Conservation (phyloP, 345 rosid genomes). For the Salix dunnii region DNA sequence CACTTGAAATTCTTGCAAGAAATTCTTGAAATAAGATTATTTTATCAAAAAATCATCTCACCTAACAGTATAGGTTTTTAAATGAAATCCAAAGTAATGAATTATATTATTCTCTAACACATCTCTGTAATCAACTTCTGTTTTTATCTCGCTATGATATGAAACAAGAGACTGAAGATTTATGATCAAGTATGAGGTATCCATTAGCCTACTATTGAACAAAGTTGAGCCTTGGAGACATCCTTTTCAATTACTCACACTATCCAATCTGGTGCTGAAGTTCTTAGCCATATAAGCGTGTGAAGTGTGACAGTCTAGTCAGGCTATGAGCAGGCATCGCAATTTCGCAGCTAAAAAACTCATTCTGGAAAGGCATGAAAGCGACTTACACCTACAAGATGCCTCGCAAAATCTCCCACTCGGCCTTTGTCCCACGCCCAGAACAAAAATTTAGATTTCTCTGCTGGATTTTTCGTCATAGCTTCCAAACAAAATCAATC, state of each 20-base stretch:
- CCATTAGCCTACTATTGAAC: constrained; percentile 6
- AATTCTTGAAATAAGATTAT: too few species aligned
- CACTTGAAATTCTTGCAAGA: too few species aligned
- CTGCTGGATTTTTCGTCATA: neutral
- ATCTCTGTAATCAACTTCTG: neutral
- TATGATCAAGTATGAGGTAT: neutral
- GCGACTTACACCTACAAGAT: neutral
- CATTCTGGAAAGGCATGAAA: neutral
- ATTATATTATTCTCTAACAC: too few species aligned
- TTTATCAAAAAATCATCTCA: too few species aligned
- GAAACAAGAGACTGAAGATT: neutral
- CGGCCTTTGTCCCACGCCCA: neutral
- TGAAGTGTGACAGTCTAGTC: constrained; percentile 10
- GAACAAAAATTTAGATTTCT: neutral
- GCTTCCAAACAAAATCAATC: constrained; percentile 8
- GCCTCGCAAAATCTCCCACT: neutral
- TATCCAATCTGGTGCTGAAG: neutral
- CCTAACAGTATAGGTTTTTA: too few species aligned
- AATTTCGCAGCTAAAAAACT: neutral
- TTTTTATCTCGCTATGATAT: neutral
- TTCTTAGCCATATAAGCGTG: neutral
- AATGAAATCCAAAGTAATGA: too few species aligned
- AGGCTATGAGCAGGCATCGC: neutral
- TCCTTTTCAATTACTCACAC: neutral
- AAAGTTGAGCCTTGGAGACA: neutral